A percentile compares a stretch with the other conserved stretches of the same genome.
Evolutionary conservation across 768 basidiomycete species (phyloP).

Genomic region (Mycena floridula): DNA sequence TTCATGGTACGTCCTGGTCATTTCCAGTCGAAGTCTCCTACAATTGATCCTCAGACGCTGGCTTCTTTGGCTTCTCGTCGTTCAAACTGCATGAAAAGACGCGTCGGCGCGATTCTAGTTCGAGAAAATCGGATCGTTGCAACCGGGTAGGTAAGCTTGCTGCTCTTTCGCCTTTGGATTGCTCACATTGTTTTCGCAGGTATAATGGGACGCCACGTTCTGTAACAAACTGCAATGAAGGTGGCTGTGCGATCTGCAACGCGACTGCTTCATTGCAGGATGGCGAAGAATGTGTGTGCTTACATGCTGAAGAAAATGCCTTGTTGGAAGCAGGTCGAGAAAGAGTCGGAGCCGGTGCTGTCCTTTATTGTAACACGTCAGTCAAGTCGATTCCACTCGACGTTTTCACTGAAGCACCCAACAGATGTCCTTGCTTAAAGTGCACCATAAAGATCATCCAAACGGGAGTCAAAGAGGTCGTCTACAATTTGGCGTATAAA

Average conservation of each 20-base stretch:
- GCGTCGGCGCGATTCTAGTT: constrained; percentile 92
- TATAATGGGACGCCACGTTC: constrained; percentile 97
- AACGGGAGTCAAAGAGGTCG: constrained; percentile 84
- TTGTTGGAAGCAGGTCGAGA: constrained; percentile 91
- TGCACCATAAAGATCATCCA: constrained; percentile 98
- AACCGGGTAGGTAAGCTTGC: constrained; percentile 53
- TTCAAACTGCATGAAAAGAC: constrained; percentile 95
- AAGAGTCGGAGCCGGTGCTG: constrained; percentile 71
- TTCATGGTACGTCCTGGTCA: constrained; percentile 69
- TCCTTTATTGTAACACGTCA: constrained; percentile 98
- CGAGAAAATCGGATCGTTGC: constrained; percentile 74
- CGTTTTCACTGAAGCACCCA: constrained; percentile 1
- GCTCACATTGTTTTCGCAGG: constrained; percentile 27
- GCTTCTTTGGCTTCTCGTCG: constrained; percentile 85
- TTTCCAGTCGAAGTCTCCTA: background rate
- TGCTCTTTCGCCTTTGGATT: background rate
- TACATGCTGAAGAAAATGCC: constrained; percentile 98
- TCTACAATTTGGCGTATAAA: constrained; percentile 93
- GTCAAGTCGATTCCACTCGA: constrained; percentile 19
- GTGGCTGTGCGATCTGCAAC: constrained; percentile 84
- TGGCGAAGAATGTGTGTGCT: constrained; percentile 79
- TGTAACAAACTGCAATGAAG: constrained; percentile 83
- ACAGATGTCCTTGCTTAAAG: constrained; percentile 93
- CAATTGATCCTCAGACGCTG: constrained; percentile 49
- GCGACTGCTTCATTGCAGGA: constrained; percentile 37